These are phyloP conservation scores for Sporothrix euskadiensis DNA, from an alignment of 2,329 filamentous ascomycete genomes.

Conservation along the genomic window DNA sequence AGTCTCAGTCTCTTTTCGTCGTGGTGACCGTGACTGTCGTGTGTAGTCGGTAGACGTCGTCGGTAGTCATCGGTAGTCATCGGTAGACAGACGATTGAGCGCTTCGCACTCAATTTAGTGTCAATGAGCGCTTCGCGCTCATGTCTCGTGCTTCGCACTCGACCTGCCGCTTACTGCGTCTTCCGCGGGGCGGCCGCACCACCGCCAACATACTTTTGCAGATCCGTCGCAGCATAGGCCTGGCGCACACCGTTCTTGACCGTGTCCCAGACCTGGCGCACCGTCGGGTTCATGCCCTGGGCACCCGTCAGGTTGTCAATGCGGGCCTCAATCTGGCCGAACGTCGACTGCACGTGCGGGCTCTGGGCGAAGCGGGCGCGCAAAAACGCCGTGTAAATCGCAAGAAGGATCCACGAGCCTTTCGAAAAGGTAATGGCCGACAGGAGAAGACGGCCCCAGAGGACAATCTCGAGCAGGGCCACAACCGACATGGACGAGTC, in stretches of 20 bases:
- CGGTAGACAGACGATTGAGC: too few species aligned
- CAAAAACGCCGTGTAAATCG: constrained; percentile 87
- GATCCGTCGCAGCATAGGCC: constrained; percentile 76
- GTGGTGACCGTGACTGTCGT: background rate
- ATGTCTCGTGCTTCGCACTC: background rate
- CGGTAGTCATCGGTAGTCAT: too few species aligned
- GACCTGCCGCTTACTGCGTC: constrained; percentile 41
- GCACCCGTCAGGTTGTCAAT: constrained; percentile 80
- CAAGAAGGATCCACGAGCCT: constrained; percentile 85
- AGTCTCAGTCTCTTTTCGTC: background rate
- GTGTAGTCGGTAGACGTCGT: background rate
- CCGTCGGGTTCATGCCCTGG: constrained; percentile 80
- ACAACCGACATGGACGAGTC: constrained; percentile 94
- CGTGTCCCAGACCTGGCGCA: constrained; percentile 75
- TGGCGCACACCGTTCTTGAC: constrained; percentile 73
- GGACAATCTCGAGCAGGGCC: constrained; percentile 78
- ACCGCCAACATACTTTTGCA: constrained; percentile 69
- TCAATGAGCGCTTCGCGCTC: too few species aligned
- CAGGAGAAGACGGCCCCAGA: constrained; percentile 80
- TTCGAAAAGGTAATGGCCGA: constrained; percentile 85
- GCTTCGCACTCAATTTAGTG: too few species aligned
- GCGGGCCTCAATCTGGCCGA: constrained; percentile 69
- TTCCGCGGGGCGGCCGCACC: constrained; percentile 60
- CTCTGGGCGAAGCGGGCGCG: constrained; percentile 88
- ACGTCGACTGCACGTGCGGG: constrained; percentile 83